Conservation (phyloP, 2,329 filamentous ascomycete species). For the Colletotrichum gloeosporioides region DNA sequence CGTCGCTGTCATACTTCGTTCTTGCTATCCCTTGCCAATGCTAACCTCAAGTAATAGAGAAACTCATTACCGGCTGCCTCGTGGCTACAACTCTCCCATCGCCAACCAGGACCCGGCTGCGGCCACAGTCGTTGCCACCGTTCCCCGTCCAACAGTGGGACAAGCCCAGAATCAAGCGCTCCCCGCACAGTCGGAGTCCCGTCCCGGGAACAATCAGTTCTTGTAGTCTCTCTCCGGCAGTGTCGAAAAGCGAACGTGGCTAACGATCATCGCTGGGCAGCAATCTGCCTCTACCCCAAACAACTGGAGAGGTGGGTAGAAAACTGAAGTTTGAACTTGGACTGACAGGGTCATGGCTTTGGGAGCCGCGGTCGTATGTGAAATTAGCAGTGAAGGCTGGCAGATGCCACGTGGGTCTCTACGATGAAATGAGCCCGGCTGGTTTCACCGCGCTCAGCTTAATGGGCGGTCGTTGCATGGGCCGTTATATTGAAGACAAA, state of each 20-base stretch:
- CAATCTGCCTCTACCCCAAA: accelerated
- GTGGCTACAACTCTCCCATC: not conserved
- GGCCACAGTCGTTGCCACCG: not conserved
- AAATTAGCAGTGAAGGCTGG: not conserved
- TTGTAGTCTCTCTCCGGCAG: not conserved
- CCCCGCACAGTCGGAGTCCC: not conserved
- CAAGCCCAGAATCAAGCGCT: not conserved
- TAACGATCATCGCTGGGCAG: not conserved
- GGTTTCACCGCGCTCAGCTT: not conserved
- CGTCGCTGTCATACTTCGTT: not conserved
- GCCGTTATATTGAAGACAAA: not conserved
- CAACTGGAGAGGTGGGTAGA: not conserved
- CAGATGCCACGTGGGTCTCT: not conserved
- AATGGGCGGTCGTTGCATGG: accelerated
- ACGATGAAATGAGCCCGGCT: not conserved
- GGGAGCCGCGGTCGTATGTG: not conserved
- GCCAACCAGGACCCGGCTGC: not conserved
- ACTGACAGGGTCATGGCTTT: not conserved
- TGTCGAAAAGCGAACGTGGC: not conserved
- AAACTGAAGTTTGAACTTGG: not conserved
- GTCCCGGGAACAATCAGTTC: not conserved
- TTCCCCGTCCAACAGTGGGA: not conserved
- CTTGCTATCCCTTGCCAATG: not conserved
- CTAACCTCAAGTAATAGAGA: not conserved
- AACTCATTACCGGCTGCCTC: not conserved